Percentiles rank a stretch among this genome's conserved stretches.
phyloP scores from a whole-genome alignment of 441 rosid genomes.

The Corymbia citriodora region DNA sequence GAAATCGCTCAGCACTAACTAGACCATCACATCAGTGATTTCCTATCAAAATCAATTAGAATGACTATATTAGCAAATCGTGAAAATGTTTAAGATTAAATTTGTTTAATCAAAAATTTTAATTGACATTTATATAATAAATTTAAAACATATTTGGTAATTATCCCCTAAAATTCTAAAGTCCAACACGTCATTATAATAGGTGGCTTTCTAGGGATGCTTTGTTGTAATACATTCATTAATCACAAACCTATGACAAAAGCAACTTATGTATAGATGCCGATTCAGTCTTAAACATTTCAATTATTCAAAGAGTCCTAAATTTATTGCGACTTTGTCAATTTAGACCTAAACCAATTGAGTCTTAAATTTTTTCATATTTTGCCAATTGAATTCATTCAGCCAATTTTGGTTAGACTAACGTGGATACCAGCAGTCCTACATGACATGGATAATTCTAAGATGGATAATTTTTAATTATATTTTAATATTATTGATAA shows the following conservation, averaged over 20 bases:
- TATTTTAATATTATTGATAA: no score
- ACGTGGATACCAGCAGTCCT: no score
- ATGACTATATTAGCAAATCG: not conserved
- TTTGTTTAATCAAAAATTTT: not conserved
- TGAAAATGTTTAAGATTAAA: not conserved
- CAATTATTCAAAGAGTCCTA: no score
- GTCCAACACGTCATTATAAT: not conserved
- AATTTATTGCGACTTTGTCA: rapidly evolving
- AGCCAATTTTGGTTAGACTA: not conserved
- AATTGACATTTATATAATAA: no score
- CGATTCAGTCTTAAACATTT: no score
- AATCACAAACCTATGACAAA: not conserved
- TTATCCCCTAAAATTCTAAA: not conserved
- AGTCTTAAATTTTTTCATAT: rapidly evolving
- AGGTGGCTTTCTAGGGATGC: not conserved
- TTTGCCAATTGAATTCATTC: rapidly evolving
- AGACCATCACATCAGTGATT: rapidly evolving
- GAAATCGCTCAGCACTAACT: rapidly evolving
- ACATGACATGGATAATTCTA: no score
- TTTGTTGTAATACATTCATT: not conserved
- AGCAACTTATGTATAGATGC: not conserved
- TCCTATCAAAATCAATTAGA: not conserved
- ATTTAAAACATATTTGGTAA: not conserved
- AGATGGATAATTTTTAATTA: no score
- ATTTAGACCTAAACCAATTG: no score